Conservation (phyloP, 2,329 filamentous ascomycete genomes). For the Apiospora arundinis region DNA sequence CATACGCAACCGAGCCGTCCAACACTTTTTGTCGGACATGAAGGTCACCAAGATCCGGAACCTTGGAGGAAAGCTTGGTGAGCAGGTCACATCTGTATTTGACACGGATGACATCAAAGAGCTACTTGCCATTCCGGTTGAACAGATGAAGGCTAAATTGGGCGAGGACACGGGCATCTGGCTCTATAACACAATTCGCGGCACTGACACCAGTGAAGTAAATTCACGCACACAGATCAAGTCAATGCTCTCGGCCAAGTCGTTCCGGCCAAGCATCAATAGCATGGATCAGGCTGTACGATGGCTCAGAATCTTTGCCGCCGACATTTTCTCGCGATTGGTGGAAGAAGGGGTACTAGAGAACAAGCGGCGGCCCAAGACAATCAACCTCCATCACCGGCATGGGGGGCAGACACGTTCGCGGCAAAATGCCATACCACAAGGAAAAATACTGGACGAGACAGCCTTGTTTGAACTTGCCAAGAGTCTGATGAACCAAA, state of each 20-base stretch:
- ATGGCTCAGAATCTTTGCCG: slow-evolving; percentile 90
- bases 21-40: slow-evolving; percentile 80
- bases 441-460: slow-evolving; percentile 77
- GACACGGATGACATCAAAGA: slow-evolving; percentile 81
- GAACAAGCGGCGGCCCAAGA: slow-evolving; percentile 84
- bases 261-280: slow-evolving; percentile 85
- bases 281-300: slow-evolving; percentile 77
- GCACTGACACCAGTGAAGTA: slow-evolving; percentile 86
- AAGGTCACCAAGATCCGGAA: slow-evolving; percentile 96
- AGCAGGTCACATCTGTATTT: slow-evolving; percentile 82
- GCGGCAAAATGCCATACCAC: slow-evolving; percentile 76
- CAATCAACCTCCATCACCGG: slow-evolving; percentile 83
- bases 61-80: slow-evolving; percentile 92
- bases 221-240: slow-evolving; percentile 93
- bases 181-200: slow-evolving; percentile 85
- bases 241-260: slow-evolving; percentile 96
- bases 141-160: slow-evolving; percentile 78
- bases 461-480: slow-evolving; percentile 75
- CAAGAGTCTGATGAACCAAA: slow-evolving; percentile 77
- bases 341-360: slow-evolving; percentile 91
- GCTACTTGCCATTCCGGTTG: slow-evolving; percentile 72
- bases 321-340: slow-evolving; percentile 88
- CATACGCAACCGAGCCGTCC: slow-evolving; percentile 83
- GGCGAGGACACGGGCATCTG: slow-evolving; percentile 85
- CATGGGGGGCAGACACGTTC: slow-evolving; percentile 77